Base-by-base conservation (phyloP, 345 rosid genomes). In the Salix caprea region DNA sequence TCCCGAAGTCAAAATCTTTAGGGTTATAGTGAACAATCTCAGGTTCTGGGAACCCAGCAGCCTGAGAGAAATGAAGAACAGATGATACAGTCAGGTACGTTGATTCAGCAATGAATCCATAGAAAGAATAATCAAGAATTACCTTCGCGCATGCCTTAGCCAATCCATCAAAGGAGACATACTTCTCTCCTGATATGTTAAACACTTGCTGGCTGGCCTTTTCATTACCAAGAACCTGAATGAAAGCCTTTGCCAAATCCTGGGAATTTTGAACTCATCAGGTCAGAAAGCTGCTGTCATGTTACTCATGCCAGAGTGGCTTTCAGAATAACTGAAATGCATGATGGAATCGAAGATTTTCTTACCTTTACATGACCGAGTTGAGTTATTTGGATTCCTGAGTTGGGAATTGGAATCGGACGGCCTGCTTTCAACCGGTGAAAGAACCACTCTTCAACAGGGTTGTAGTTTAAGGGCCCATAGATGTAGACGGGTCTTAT, bases 141-240 rank as follows among this genome's bases (percentile, higher is more conserved):
- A 93, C 99, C 99, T 93, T 96, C 34, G 98, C 99, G 28, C 98
- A 93, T 48, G 99, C 98, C 81, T 74, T 93, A 48, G 99, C 98
- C 78, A 96, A 84, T 67, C 98, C 99, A 74, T 93, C 90, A 71
- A 96, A 93, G 15, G 97, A 92, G 28, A 96, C 97, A 16, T 91
- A 90, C 85, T 90, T 96, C 2, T 96, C 98, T 69, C 99, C 99
- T 0, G 99, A 85, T 75, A 96, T 92, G 90, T 96, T 96, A 78
- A 96, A 91, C 50, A 92, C 91, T 83, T 96, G 88, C 80, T 77
- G 84, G 87, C 91, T 91, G 76, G 98, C 97, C 78, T 96, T 96
- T 77, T 86, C 91, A 68, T 96, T 93, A 13, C 94, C 96, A 65
- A 96, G 94, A 74, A 93, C 98, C 73, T 71, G 28, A 67, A 90